Evolutionary conservation across 805 yeast genomes (phyloP), one percentile per base, ranked within the genome.

Genomic region (Candida suzukii): DNA sequence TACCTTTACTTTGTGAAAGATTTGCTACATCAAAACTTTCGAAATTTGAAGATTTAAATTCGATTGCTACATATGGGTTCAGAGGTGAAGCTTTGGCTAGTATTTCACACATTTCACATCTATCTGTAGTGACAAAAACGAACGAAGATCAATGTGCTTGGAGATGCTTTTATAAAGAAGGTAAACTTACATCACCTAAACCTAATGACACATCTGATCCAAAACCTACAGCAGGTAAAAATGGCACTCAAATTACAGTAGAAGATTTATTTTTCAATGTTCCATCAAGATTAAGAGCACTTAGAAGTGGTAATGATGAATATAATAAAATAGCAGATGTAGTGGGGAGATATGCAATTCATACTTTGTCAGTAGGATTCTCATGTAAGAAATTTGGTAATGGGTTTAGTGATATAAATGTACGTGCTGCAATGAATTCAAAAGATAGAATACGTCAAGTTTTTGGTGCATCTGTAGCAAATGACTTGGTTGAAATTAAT

Each of bases 21-120:
- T 91, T 88, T 63, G 86, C 98, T 19, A 93, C 99, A 0, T 88
- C 97, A 0, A 93, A 93, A 59, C 62, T 93, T 20, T 46, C 61
- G 1, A 69, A 63, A 9, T 91, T 84, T 57, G 91, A 85, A 39
- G 99, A 93, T 57, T 70, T 93, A 43, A 66, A 67, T 38, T 58
- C 70, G 4, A 75, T 93, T 20, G 66, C 74, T 19, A 90, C 98
- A 0, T 88, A 88, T 58, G 99, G 99, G 4, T 93, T 93, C 58
- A 71, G 99, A 41, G 99, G 99, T 14, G 99, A 93, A 60, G 99
- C 99, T 0, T 67, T 93, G 38, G 96, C 98, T 1, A 81, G 93
- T 56, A 90, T 93, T 8, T 88, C 96, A 0, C 96, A 91, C 54
- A 82, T 93, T 18, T 73, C 97, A 0, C 82, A 88, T 43, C 65